Conservation (phyloP, 164 flowering plant species). For the Houttuynia cordata region DNA sequence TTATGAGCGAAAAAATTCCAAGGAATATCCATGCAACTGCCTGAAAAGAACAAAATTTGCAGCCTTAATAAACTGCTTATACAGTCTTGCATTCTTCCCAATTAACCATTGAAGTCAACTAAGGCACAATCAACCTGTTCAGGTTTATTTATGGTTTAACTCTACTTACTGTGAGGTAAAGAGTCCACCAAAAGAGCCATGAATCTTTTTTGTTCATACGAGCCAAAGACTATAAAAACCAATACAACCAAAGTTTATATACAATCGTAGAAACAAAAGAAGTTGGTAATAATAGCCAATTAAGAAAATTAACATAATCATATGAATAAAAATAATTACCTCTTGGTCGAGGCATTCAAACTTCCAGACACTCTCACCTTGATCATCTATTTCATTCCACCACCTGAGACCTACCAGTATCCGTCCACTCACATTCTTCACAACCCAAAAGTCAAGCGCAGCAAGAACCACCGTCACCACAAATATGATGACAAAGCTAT, state of each 20-base stretch:
- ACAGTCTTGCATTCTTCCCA: not conserved
- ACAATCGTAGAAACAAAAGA: no score
- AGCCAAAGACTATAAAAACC: slow-evolving; percentile 52
- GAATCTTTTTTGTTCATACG: slow-evolving; percentile 98
- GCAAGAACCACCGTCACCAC: slow-evolving; percentile 87
- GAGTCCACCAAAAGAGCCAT: slow-evolving; percentile 99
- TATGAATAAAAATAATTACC: slow-evolving; percentile 22
- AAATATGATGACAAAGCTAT: slow-evolving; percentile 83
- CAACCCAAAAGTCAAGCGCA: slow-evolving; percentile 97
- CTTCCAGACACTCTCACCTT: slow-evolving; percentile 92
- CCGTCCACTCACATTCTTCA: slow-evolving; percentile 92
- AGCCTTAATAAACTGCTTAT: not conserved
- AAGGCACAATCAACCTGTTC: not conserved
- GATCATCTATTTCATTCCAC: slow-evolving; percentile 96
- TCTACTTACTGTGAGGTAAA: slow-evolving; percentile 69
- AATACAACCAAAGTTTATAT: not conserved
- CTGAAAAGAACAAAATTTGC: slow-evolving; percentile 19
- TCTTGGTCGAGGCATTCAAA: slow-evolving; percentile 93
- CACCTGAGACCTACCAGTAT: slow-evolving; percentile 92
- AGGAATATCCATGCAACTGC: slow-evolving; percentile 80
- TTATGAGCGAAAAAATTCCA: slow-evolving; percentile 82
- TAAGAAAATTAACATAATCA: not conserved
- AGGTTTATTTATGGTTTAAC: not conserved
- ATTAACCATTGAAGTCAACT: not conserved
- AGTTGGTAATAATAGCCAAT: not conserved